Evolutionary conservation across 805 yeast genomes (phyloP).

Genomic region (Pichia manshurica): DNA sequence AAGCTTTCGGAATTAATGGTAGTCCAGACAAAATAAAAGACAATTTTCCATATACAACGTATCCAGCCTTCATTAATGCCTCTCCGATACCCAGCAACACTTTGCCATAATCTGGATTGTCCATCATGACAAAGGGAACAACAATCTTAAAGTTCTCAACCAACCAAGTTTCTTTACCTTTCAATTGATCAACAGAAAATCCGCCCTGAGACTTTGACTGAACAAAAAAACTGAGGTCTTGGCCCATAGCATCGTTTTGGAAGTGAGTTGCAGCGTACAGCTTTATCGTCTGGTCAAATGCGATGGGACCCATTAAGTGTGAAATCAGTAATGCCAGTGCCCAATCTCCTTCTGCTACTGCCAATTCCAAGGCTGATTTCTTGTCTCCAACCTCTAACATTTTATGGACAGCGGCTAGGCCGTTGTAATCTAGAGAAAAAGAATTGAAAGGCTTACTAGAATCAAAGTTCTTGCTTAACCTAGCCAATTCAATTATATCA

Average conservation of each 20-base stretch:
- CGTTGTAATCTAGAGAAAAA: slow-evolving; percentile 19
- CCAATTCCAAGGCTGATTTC: slow-evolving; percentile 56
- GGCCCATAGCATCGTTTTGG: slow-evolving; percentile 20
- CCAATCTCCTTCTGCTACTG: slow-evolving; percentile 65
- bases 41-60: slow-evolving; percentile 35
- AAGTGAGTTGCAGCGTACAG: slow-evolving; percentile 21
- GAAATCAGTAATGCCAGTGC: slow-evolving; percentile 71
- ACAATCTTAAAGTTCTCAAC: slow-evolving; percentile 26
- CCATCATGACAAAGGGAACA: slow-evolving; percentile 28
- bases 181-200: slow-evolving; percentile 15
- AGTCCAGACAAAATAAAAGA: slow-evolving; percentile 31
- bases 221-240: slow-evolving; percentile 27
- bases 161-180: slow-evolving; percentile 26
- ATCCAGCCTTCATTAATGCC: slow-evolving; percentile 32
- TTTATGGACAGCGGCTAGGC: slow-evolving; percentile 28
- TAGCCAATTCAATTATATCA: slow-evolving; percentile 19
- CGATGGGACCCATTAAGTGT: slow-evolving; percentile 55
- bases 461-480: slow-evolving; percentile 10
- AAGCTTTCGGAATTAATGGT: slow-evolving; percentile 22
- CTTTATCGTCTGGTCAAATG: slow-evolving; percentile 41
- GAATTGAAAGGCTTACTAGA: slow-evolving; percentile 23
- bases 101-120: slow-evolving; percentile 21
- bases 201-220: slow-evolving; percentile 20
- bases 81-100: slow-evolving; percentile 31
- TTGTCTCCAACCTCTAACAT: slow-evolving; percentile 58